These are phyloP conservation scores for Eucalyptus curtisii DNA, from an alignment of 345 rosid genomes.

Conservation along the genomic window DNA sequence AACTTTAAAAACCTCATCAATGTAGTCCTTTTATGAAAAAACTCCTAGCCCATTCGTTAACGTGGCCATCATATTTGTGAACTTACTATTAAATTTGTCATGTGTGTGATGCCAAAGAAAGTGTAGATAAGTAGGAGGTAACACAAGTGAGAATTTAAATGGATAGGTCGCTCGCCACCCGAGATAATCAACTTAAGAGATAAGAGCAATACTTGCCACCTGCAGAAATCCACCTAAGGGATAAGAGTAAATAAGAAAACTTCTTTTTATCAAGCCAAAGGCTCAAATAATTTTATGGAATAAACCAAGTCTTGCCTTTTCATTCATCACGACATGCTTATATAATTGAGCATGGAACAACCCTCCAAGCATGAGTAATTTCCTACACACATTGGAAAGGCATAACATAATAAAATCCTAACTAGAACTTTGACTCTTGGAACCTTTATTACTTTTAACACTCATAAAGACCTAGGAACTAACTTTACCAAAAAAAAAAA, in stretches of 20 bases:
- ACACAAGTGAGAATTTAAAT: not conserved
- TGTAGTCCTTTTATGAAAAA: not conserved
- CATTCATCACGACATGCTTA: not conserved
- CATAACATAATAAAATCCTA: not conserved
- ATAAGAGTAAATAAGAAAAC: not conserved
- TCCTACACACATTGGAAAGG: not conserved
- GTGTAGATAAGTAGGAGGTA: not conserved
- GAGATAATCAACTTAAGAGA: not conserved
- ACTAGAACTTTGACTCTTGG: not conserved
- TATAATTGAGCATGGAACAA: no score
- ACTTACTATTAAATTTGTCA: not conserved
- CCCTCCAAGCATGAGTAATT: not conserved
- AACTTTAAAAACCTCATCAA: not conserved
- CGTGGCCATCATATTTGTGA: not conserved
- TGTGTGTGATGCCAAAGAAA: not conserved
- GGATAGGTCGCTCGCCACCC: not conserved
- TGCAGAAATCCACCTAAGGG: not conserved
- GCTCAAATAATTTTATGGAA: not conserved
- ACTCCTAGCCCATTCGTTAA: no score
- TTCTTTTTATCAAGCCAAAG: not conserved
- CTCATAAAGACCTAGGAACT: not conserved
- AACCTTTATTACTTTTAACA: not conserved
- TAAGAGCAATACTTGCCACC: not conserved
- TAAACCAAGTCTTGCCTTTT: not conserved
- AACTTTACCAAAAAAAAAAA: no score